Percentiles rank a stretch among this genome's conserved stretches.
phyloP scores from a whole-genome alignment of 2,329 filamentous ascomycete genomes.

The Calonectria leucothoes region DNA sequence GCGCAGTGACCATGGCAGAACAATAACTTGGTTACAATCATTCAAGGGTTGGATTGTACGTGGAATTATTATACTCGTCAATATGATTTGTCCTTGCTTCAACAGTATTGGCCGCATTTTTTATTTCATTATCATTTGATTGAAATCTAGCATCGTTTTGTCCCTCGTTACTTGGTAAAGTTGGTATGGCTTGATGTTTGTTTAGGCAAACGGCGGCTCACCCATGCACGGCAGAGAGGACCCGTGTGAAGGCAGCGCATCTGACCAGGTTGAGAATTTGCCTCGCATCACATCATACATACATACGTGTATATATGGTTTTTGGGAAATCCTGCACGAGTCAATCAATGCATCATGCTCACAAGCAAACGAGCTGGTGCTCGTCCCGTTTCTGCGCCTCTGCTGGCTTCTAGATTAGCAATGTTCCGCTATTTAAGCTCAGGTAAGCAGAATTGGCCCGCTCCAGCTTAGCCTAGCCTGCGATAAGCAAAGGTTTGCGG shows the following conservation, averaged over 20 bases:
- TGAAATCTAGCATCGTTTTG: background rate
- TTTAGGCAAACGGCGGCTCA: background rate
- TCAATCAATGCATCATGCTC: background rate
- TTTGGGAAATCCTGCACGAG: background rate
- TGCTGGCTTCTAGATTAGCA: background rate
- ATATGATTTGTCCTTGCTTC: background rate
- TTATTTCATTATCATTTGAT: background rate
- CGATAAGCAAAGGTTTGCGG: conserved; percentile 12
- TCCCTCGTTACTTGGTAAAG: background rate
- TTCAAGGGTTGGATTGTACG: no score
- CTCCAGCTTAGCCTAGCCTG: background rate
- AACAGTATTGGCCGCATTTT: background rate
- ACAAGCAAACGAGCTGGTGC: background rate
- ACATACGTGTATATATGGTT: background rate
- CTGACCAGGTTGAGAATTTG: background rate
- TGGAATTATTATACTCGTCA: background rate
- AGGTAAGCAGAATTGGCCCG: conserved; percentile 12
- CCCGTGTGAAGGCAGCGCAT: no score
- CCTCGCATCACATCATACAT: no score
- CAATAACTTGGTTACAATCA: no score
- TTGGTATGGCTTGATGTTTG: background rate
- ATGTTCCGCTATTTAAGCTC: conserved; percentile 12
- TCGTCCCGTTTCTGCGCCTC: background rate
- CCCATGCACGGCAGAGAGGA: background rate
- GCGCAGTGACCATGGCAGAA: no score